Conservation (phyloP, 2,329 filamentous ascomycete genomes). For the Pyrenophora teres region DNA sequence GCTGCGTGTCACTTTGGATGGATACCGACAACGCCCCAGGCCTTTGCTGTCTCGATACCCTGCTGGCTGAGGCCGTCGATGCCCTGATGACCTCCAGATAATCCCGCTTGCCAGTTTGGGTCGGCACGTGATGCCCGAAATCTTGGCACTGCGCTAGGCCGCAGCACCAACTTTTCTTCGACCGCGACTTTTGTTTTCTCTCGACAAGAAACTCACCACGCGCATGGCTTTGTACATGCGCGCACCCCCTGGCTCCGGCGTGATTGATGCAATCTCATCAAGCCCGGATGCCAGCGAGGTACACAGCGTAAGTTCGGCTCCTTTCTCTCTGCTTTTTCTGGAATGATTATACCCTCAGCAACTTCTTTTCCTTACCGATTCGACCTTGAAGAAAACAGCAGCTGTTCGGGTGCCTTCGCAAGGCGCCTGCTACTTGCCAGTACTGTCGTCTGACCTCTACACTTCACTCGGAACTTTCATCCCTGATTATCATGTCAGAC, state of each 20-base stretch:
- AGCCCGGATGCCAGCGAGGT: constrained; percentile 6
- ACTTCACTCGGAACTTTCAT: neutral
- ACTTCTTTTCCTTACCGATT: constrained; percentile 91
- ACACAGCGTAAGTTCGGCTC: constrained; percentile 8
- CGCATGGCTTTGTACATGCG: constrained; percentile 2
- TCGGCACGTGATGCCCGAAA: constrained; percentile 8
- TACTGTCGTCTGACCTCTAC: constrained; percentile 74
- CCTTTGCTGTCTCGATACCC: neutral
- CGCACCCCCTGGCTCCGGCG: constrained; percentile 9
- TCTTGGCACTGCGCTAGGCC: constrained; percentile 23
- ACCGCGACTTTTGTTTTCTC: neutral
- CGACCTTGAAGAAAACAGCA: constrained; percentile 78
- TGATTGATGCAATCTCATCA: constrained; percentile 4
- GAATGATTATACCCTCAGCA: constrained; percentile 74
- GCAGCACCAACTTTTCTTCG: constrained; percentile 27
- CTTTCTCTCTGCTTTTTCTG: constrained; percentile 25
- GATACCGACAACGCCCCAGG: neutral
- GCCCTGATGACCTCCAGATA: constrained; percentile 18
- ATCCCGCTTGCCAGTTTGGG: constrained; percentile 10
- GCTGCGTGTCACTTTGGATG: no score
- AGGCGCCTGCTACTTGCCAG: constrained; percentile 87
- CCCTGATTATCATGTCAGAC: constrained; percentile 3
- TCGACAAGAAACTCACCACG: neutral
- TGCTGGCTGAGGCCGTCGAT: neutral
- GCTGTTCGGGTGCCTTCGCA: constrained; percentile 67